Base-by-base conservation (phyloP, 768 basidiomycete genomes). In the Collybiopsis confluens region DNA sequence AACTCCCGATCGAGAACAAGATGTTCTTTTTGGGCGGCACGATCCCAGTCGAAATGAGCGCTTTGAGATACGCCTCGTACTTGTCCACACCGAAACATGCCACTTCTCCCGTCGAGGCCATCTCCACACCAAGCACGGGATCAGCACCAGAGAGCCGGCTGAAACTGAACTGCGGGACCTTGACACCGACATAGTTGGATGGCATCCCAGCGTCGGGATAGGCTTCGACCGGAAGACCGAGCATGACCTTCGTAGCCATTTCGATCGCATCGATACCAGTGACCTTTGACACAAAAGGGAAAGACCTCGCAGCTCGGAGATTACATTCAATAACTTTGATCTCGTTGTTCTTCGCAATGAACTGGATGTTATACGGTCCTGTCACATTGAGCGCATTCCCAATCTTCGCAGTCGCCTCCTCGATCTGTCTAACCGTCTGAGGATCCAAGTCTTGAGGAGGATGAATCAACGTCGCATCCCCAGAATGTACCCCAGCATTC, bases 321-420 rank as follows among this genome's bases (percentile, higher is more conserved):
- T 99, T 99, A 73, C 96, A 98, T 70, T 99, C 96, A 68, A 99
- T 99, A 62, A 99, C 96, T 79, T 99, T 99, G 79, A 99, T 98
- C 71, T 98, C 96, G 74, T 98, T 98, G 74, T 99, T 90, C 82
- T 99, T 99, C 47, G 96, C 96, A 62, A 99, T 98, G 73, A 99
- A 98, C 75, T 99, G 96, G 66, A 99, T 99, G 67, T 99, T 99
- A 83, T 89, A 98, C 1, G 96, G 96, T 5, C 96, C 97, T 4
- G 96, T 98, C 43, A 98, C 95, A 66, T 98, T 97, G 54, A 99
- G 82, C 13, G 97, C 96, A 55, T 94, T 90, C 27, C 93, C 97
- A 58, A 99, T 98, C 78, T 98, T 99, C 38, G 85, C 87, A 1
- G 96, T 98, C 6, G 97, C 97, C 64, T 94, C 91, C 68, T 94